phyloP scores from a whole-genome alignment of 2,329 filamentous ascomycete species.

The Trichophyton simii region DNA sequence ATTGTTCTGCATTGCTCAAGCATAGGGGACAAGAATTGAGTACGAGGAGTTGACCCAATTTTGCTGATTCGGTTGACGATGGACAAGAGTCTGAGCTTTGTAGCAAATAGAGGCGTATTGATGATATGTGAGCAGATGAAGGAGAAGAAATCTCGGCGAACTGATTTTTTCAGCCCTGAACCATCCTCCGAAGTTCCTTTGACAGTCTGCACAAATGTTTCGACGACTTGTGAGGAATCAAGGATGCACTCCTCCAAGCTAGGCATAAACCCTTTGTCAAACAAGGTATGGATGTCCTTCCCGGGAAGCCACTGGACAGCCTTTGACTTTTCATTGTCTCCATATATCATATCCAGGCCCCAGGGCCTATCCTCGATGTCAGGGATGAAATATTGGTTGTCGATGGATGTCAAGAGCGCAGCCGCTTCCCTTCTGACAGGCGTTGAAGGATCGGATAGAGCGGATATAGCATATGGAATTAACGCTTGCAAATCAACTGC shows the following conservation, averaged over 20 bases:
- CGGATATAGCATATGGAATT: slow-evolving; percentile 66
- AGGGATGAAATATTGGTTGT: slow-evolving; percentile 37
- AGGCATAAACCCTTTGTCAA: slow-evolving; percentile 57
- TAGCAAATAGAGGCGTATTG: slow-evolving; percentile 52
- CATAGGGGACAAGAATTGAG: slow-evolving; percentile 61
- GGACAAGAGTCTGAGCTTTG: slow-evolving; percentile 60
- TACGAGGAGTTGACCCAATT: slow-evolving; percentile 58
- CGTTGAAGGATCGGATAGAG: slow-evolving; percentile 62
- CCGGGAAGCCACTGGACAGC: slow-evolving; percentile 45
- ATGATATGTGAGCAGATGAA: slow-evolving; percentile 64
- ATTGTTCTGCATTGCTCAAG: slow-evolving; percentile 57
- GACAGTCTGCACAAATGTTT: slow-evolving; percentile 49
- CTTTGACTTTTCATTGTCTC: slow-evolving; percentile 36
- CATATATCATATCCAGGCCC: slow-evolving; percentile 56
- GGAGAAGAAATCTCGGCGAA: slow-evolving; percentile 52
- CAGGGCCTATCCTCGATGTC: slow-evolving; percentile 39
- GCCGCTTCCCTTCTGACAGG: slow-evolving; percentile 65
- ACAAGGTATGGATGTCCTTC: slow-evolving; percentile 47
- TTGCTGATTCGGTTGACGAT: slow-evolving; percentile 61
- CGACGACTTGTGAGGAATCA: slow-evolving; percentile 58
- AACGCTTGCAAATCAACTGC: slow-evolving; percentile 60
- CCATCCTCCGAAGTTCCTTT: slow-evolving; percentile 35
- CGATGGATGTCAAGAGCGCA: slow-evolving; percentile 49
- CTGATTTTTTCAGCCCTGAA: slow-evolving; percentile 48
- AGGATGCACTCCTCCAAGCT: slow-evolving; percentile 75